Percentiles rank a stretch among this genome's conserved stretches.
Conservation (phyloP, 2,329 filamentous ascomycete species). For the Chaetomium globosum region DNA sequence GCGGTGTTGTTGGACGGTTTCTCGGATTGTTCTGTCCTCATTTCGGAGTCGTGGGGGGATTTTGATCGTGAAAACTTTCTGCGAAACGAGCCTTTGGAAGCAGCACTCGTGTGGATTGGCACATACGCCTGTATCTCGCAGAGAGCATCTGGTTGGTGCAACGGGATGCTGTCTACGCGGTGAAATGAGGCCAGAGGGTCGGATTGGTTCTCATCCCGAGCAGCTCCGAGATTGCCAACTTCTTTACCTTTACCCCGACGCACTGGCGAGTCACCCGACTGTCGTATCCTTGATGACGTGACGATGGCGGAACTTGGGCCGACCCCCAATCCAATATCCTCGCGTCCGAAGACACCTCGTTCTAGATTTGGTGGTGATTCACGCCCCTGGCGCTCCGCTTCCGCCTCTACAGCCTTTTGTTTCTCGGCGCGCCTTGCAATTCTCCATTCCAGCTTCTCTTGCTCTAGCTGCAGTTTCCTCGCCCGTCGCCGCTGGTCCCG, state of each 20-base stretch:
- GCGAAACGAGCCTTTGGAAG: slow-evolving; percentile 44
- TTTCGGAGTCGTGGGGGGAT: slow-evolving; percentile 51
- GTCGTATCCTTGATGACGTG: slow-evolving; percentile 59
- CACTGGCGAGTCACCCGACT: slow-evolving; percentile 44
- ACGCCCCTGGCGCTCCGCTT: slow-evolving; percentile 58
- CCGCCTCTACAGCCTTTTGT: slow-evolving; percentile 49
- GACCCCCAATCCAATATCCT: slow-evolving; percentile 58
- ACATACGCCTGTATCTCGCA: slow-evolving; percentile 31
- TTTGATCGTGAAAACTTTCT: slow-evolving; percentile 54
- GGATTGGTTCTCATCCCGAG: slow-evolving; percentile 33
- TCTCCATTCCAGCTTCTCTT: slow-evolving; percentile 66
- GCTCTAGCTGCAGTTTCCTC: slow-evolving; percentile 68
- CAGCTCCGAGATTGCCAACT: slow-evolving; percentile 28
- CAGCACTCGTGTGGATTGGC: slow-evolving; percentile 41
- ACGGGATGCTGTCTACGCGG: slow-evolving; percentile 53
- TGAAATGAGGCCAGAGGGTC: slow-evolving; percentile 49
- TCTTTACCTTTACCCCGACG: slow-evolving; percentile 40
- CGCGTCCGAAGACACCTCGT: slow-evolving; percentile 62
- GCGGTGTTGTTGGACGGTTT: slow-evolving; percentile 55
- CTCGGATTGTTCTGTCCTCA: slow-evolving; percentile 53
- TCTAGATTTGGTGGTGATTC: slow-evolving; percentile 61
- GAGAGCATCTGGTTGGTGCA: slow-evolving; percentile 36
- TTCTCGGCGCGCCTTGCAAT: slow-evolving; percentile 69
- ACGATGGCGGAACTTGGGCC: slow-evolving; percentile 58
- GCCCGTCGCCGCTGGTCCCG: slow-evolving; percentile 80